Conservation (phyloP, 2,329 filamentous ascomycete species). For the Neonectria magnoliae region DNA sequence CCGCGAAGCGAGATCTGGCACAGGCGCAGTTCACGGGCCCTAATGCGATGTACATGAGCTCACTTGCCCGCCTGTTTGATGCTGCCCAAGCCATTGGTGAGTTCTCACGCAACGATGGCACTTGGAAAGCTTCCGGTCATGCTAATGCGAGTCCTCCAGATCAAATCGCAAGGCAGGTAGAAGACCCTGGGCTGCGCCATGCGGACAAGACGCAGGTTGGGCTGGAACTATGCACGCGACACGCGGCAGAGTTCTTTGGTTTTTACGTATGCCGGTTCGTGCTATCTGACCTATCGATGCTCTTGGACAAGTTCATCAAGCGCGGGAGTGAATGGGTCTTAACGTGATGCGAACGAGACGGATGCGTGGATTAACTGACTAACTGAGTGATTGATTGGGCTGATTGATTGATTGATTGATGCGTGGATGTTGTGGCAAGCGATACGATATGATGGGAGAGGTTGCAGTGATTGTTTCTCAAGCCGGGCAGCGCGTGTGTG, state of each 20-base stretch:
- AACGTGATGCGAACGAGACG: constrained; percentile 39
- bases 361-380: background rate
- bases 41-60: constrained; percentile 90
- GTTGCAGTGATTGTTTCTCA: constrained; percentile 33
- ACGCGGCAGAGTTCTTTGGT: constrained; percentile 96
- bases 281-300: constrained; percentile 81
- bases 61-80: constrained; percentile 90
- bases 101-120: constrained; percentile 40
- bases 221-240: constrained; percentile 89
- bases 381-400: background rate
- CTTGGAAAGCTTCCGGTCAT: background rate
- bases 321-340: constrained; percentile 93
- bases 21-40: constrained; percentile 81
- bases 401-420: background rate
- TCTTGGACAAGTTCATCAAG: constrained; percentile 98
- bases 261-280: constrained; percentile 97
- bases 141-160: constrained; percentile 63
- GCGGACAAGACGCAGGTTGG: constrained; percentile 95
- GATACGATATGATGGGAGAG: constrained; percentile 19
- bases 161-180: constrained; percentile 94
- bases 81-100: constrained; percentile 91
- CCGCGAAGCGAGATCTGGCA: constrained; percentile 75
- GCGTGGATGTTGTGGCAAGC: constrained; percentile 2
- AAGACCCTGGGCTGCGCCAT: constrained; percentile 91
- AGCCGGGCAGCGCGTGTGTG: constrained; percentile 19